These are phyloP conservation scores for Blastomyces parvus DNA, from an alignment of 2,329 filamentous ascomycete genomes.

Conservation along the genomic window DNA sequence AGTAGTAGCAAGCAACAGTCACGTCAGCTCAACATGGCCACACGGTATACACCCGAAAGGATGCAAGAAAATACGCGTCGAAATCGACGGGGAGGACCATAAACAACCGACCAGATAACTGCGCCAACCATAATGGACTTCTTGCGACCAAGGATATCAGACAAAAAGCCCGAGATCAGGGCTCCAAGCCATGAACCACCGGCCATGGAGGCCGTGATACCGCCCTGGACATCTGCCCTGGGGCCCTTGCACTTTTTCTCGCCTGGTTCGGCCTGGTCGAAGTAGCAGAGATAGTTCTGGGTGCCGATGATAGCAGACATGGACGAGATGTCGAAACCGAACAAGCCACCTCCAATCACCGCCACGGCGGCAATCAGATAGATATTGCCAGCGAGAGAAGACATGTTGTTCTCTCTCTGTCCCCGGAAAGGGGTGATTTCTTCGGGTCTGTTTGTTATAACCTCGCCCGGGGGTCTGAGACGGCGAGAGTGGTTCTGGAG, in stretches of 20 bases:
- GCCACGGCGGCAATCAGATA: conserved; percentile 51
- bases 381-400: conserved; percentile 39
- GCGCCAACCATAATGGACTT: conserved; percentile 45
- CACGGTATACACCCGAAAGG: not conserved
- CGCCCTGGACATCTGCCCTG: conserved; percentile 47
- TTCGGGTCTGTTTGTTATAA: not conserved
- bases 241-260: conserved; percentile 40
- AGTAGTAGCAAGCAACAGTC: conserved; percentile 17
- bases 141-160: conserved; percentile 48
- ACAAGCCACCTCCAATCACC: conserved; percentile 57
- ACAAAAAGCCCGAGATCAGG: conserved; percentile 45
- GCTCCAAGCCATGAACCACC: conserved; percentile 60
- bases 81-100: conserved; percentile 5
- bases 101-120: conserved; percentile 37
- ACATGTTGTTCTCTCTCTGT: not conserved
- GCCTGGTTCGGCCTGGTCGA: conserved; percentile 45
- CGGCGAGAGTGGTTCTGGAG: not conserved
- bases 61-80: conserved; percentile 11
- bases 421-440: not conserved
- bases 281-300: conserved; percentile 61
- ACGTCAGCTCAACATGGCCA: not conserved
- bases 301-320: conserved; percentile 62
- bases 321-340: conserved; percentile 70
- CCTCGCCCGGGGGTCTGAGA: not conserved
- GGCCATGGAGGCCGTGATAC: conserved; percentile 63